These are phyloP conservation scores for Hypomyces rosellus DNA, from an alignment of 2,329 filamentous ascomycete species.

Conservation along the genomic window DNA sequence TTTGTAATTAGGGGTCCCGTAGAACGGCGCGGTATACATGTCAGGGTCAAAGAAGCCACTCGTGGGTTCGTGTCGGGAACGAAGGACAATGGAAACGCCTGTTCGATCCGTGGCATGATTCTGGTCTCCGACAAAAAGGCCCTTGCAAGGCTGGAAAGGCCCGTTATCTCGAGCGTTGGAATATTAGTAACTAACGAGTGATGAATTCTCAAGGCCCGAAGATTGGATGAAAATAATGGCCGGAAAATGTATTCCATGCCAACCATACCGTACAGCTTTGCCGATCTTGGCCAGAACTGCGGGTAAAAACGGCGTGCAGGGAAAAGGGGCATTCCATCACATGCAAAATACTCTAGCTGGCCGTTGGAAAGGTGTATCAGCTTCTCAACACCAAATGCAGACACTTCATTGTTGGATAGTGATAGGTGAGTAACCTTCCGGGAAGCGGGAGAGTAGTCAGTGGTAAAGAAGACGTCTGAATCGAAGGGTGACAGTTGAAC, in stretches of 20 bases:
- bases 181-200: slow-evolving; percentile 55
- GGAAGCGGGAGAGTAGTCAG: slow-evolving; percentile 16
- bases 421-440: slow-evolving; percentile 47
- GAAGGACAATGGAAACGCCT: slow-evolving; percentile 42
- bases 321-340: slow-evolving; percentile 35
- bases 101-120: slow-evolving; percentile 36
- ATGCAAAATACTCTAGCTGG: slow-evolving; percentile 47
- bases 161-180: slow-evolving; percentile 36
- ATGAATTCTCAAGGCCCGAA: slow-evolving; percentile 49
- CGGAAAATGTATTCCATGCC: slow-evolving; percentile 43
- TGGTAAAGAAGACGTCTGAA: slow-evolving; percentile 15
- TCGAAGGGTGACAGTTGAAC: slow-evolving; percentile 16
- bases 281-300: slow-evolving; percentile 22
- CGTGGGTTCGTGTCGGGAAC: slow-evolving; percentile 52
- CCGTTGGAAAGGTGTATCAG: slow-evolving; percentile 39
- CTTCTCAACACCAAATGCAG: slow-evolving; percentile 34
- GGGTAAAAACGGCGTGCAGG: slow-evolving; percentile 9
- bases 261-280: slow-evolving; percentile 37
- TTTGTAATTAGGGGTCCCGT: slow-evolving; percentile 42
- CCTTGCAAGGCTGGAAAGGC: slow-evolving; percentile 29
- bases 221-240: slow-evolving; percentile 46
- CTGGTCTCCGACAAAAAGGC: slow-evolving; percentile 39
- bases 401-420: slow-evolving; percentile 45
- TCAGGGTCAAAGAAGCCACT: slow-evolving; percentile 46
- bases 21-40: slow-evolving; percentile 48